Conservation (phyloP, 2,329 filamentous ascomycete genomes). For the Ophiostoma ips region DNA sequence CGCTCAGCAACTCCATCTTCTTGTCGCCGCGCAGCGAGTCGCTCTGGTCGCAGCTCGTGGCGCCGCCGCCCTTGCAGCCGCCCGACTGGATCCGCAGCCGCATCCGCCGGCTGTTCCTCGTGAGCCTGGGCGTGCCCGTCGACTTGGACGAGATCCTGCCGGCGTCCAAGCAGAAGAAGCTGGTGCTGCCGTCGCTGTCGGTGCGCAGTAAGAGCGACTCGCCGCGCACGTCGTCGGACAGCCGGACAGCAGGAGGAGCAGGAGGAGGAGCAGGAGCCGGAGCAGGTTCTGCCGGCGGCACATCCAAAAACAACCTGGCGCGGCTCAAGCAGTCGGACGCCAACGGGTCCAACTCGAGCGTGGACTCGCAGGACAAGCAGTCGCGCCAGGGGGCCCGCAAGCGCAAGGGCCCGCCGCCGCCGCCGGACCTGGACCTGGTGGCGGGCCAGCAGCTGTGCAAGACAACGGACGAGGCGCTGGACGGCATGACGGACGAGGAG, state of each 20-base stretch:
- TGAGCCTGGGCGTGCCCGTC: constrained; percentile 88
- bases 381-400: constrained; percentile 20
- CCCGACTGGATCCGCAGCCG: constrained; percentile 96
- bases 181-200: constrained; percentile 70
- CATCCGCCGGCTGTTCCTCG: constrained; percentile 85
- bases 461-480: constrained; percentile 71
- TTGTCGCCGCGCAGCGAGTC: constrained; percentile 77
- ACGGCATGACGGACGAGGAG: constrained; percentile 66
- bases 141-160: constrained; percentile 96
- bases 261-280: constrained; percentile 21
- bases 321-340: constrained; percentile 28
- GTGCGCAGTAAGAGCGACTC: constrained; percentile 27
- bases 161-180: constrained; percentile 94
- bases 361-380: constrained; percentile 44
- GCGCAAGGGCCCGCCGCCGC: constrained; percentile 46
- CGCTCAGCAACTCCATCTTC: constrained; percentile 52
- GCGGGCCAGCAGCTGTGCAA: constrained; percentile 64
- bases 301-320: constrained; percentile 14
- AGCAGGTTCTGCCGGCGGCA: not conserved
- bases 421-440: constrained; percentile 66
- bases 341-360: constrained; percentile 42
- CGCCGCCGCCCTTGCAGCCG: constrained; percentile 83
- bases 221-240: constrained; percentile 41
- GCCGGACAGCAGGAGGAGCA: constrained; percentile 27
- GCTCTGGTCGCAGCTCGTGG: constrained; percentile 91